phyloP scores from a whole-genome alignment of 495 filamentous ascomycete species.

The Xylaria scruposa region DNA sequence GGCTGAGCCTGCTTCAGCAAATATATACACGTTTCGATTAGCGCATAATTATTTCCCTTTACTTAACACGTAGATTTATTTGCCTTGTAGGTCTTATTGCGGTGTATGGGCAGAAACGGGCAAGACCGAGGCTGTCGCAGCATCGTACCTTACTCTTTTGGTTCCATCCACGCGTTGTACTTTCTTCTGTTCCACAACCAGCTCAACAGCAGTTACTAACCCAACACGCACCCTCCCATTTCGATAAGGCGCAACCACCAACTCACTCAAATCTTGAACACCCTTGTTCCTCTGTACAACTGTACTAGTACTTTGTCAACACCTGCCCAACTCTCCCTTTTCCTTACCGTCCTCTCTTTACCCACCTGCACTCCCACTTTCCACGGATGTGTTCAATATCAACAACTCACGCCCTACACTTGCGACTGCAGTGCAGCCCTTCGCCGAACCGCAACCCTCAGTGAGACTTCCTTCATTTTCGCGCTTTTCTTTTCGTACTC shows the following conservation, averaged over 20 bases:
- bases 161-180: not conserved
- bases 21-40: not conserved
- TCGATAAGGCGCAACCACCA: not conserved
- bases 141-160: conserved; percentile 1
- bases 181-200: conserved; percentile 5
- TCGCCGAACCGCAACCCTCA: not conserved
- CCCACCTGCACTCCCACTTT: not conserved
- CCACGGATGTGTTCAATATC: not conserved
- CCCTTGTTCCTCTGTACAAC: not conserved
- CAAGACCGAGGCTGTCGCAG: not conserved
- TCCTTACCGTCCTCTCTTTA: not conserved
- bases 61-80: not conserved
- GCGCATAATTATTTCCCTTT: too few species aligned
- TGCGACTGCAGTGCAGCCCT: conserved; percentile 2
- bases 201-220: not conserved
- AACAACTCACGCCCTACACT: not conserved
- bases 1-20: not conserved
- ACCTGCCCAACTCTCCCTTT: not conserved
- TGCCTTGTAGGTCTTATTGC: not conserved
- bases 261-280: not conserved
- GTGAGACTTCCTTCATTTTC: conserved; percentile 12
- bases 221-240: not conserved
- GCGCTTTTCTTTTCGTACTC: not conserved
- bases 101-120: not conserved
- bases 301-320: not conserved